Evolutionary conservation across 2,329 filamentous ascomycete species (phyloP).

Genomic region (Fusarium cicatricum): DNA sequence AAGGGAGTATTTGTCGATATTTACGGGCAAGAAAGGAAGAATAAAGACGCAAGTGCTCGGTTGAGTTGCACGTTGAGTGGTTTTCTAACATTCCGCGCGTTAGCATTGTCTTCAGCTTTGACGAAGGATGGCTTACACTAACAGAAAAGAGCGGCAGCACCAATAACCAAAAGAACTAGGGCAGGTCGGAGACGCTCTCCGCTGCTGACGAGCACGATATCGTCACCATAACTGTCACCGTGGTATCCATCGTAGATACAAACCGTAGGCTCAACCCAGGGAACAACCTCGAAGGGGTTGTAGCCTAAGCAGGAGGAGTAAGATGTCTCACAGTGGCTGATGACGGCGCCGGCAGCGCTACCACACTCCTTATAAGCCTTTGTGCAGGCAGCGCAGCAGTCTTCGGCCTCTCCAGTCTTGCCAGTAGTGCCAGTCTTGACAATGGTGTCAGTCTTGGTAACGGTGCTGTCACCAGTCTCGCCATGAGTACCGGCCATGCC

Average conservation of each 20-base stretch:
- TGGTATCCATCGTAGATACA: conserved; percentile 22
- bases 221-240: conserved; percentile 8
- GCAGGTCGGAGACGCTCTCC: conserved; percentile 25
- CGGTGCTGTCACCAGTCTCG: background rate
- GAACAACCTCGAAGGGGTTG: conserved; percentile 17
- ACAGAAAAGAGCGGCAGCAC: conserved; percentile 29
- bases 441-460: background rate
- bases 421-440: background rate
- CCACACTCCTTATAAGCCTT: conserved; percentile 29
- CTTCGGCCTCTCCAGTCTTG: conserved; percentile 4
- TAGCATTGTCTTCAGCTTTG: background rate
- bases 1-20: conserved; percentile 16
- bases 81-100: conserved; percentile 8
- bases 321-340: conserved; percentile 21
- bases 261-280: conserved; percentile 28
- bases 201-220: conserved; percentile 27
- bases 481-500: background rate
- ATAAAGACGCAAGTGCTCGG: conserved; percentile 20
- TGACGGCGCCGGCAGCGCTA: conserved; percentile 17
- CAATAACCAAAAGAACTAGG: conserved; percentile 26
- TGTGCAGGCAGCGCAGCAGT: conserved; percentile 17
- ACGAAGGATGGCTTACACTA: background rate
- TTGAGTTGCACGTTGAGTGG: background rate
- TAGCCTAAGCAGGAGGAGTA: conserved; percentile 30
- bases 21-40: conserved; percentile 16